These are phyloP conservation scores for Spiraea crenata DNA, from an alignment of 331 rosid species.

Conservation along the genomic window DNA sequence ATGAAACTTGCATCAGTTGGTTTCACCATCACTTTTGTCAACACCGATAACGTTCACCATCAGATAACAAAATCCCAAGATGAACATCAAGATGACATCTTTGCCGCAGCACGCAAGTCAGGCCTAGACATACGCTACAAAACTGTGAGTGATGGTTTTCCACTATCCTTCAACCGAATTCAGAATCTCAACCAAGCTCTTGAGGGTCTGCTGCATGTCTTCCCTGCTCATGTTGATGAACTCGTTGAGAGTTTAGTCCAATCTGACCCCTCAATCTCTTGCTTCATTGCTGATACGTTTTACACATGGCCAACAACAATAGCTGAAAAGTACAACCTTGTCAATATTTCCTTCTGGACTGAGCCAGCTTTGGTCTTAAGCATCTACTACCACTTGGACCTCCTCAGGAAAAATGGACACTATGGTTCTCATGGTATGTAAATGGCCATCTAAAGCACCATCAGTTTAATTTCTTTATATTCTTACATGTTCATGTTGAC, in stretches of 20 bases:
- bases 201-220: conserved; percentile 18
- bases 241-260: conserved; percentile 16
- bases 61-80: conserved; percentile 15
- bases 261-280: conserved; percentile 28
- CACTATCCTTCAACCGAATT: conserved; percentile 25
- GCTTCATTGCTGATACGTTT: conserved; percentile 31
- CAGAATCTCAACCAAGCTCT: conserved; percentile 23
- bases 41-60: conserved; percentile 29
- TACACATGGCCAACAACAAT: conserved; percentile 25
- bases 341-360: conserved; percentile 40
- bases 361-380: conserved; percentile 29
- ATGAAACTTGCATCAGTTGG: conserved; percentile 32
- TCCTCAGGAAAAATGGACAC: conserved; percentile 26
- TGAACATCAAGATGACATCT: conserved; percentile 17
- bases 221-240: conserved; percentile 35
- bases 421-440: conserved; percentile 23
- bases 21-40: conserved; percentile 41
- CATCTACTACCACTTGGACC: conserved; percentile 31
- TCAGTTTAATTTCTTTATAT: too few relatives aligned
- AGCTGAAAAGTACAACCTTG: conserved; percentile 26
- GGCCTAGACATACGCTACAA: conserved; percentile 31
- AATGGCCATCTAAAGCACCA: too few relatives aligned
- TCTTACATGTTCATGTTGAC: neutral
- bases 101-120: conserved; percentile 14
- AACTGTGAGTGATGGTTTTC: conserved; percentile 29